These are phyloP conservation scores for Phaeosphaeriaceae sp. DNA, from an alignment of 2,329 filamentous ascomycete genomes.

Conservation along the genomic window DNA sequence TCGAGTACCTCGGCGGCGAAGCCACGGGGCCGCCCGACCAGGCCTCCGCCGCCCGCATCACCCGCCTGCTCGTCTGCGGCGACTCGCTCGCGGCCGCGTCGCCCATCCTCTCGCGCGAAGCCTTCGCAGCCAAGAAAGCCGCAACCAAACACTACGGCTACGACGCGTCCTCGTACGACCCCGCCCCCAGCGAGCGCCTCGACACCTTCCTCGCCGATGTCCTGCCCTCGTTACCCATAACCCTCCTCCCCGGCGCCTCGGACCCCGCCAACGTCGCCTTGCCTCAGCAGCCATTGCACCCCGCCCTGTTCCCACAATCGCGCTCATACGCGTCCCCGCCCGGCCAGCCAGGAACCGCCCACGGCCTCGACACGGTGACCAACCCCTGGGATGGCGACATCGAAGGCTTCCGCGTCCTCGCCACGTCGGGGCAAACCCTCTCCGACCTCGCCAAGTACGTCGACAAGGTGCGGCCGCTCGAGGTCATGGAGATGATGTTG, in stretches of 20 bases:
- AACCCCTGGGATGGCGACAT: constrained; percentile 94
- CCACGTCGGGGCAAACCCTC: constrained; percentile 89
- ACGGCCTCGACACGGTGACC: constrained; percentile 88
- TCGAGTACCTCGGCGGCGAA: constrained; percentile 90
- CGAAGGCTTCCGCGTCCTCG: constrained; percentile 87
- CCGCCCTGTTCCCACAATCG: constrained; percentile 84
- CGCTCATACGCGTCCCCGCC: constrained; percentile 69
- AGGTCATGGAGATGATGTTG: constrained; percentile 94
- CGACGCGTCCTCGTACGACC: constrained; percentile 86
- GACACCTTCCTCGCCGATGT: constrained; percentile 83
- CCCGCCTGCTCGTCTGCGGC: constrained; percentile 86
- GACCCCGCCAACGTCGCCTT: constrained; percentile 91
- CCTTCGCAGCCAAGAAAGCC: constrained; percentile 53
- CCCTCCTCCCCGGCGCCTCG: constrained; percentile 80
- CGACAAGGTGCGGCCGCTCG: constrained; percentile 75
- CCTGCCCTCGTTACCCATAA: constrained; percentile 86
- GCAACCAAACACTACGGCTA: constrained; percentile 90
- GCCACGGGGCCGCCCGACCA: constrained; percentile 68
- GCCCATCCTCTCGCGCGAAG: constrained; percentile 56
- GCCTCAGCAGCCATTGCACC: constrained; percentile 91
- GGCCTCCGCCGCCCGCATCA: constrained; percentile 70
- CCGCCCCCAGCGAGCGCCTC: constrained; percentile 80
- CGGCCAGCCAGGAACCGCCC: constrained; percentile 33
- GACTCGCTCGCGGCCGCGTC: constrained; percentile 73
- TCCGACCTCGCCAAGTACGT: constrained; percentile 95